These are phyloP conservation scores for Didymella sp. DNA, from an alignment of 2,329 filamentous ascomycete genomes.

Conservation along the genomic window DNA sequence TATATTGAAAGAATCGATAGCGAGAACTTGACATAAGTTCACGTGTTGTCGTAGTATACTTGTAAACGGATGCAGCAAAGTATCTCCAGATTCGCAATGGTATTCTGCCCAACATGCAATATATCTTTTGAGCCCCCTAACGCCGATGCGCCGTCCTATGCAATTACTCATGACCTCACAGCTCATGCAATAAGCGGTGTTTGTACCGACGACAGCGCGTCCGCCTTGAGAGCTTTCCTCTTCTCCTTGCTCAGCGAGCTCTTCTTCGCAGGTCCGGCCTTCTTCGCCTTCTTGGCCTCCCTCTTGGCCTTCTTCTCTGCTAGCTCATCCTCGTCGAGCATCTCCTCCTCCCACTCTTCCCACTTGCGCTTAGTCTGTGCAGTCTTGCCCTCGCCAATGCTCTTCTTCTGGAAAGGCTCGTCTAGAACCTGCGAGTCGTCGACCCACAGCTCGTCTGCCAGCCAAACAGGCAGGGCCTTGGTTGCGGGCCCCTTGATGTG, in stretches of 20 bases:
- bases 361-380: conserved; percentile 49
- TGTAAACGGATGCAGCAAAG: neutral
- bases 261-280: conserved; percentile 43
- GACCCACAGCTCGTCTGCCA: conserved; percentile 89
- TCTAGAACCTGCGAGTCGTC: conserved; percentile 76
- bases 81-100: conserved; percentile 21
- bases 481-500: conserved; percentile 93
- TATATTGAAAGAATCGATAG: neutral
- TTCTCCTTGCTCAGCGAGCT: conserved; percentile 54
- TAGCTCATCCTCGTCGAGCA: conserved; percentile 46
- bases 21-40: neutral
- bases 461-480: conserved; percentile 89
- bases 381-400: conserved; percentile 32
- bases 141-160: conserved; percentile 31
- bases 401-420: conserved; percentile 51
- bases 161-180: conserved; percentile 15
- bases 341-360: conserved; percentile 49
- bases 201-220: conserved; percentile 54
- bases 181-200: conserved; percentile 42
- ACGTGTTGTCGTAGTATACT: neutral
- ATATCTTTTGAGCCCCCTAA: conserved; percentile 32
- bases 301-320: conserved; percentile 48
- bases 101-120: conserved; percentile 25
- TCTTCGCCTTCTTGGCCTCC: conserved; percentile 60
- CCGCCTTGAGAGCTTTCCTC: conserved; percentile 58